Conservation (phyloP, 768 basidiomycete species). For the Multifurca ochricompacta region DNA sequence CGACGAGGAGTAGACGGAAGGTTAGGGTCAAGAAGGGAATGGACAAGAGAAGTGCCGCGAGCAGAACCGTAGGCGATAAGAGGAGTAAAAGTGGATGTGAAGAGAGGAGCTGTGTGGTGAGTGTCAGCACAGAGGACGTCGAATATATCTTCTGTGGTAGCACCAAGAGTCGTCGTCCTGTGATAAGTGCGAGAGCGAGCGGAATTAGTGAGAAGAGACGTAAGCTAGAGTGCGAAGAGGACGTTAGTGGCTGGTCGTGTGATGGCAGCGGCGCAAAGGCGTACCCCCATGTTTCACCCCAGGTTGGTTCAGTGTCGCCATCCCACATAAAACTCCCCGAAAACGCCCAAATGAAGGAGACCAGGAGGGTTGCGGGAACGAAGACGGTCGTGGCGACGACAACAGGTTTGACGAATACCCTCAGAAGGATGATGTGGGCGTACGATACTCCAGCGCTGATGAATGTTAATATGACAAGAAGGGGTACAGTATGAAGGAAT, state of each 20-base stretch:
- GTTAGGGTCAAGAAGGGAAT: slow-evolving; percentile 75
- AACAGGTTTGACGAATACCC: slow-evolving; percentile 77
- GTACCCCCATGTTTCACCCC: slow-evolving; percentile 78
- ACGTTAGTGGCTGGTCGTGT: neutral
- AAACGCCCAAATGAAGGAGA: slow-evolving; percentile 77
- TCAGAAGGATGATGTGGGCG: slow-evolving; percentile 64
- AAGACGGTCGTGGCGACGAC: slow-evolving; percentile 72
- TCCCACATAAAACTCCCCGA: slow-evolving; percentile 68
- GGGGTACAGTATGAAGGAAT: slow-evolving; percentile 67
- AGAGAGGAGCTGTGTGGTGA: slow-evolving; percentile 64
- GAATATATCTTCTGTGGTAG: slow-evolving; percentile 66
- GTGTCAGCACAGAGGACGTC: slow-evolving; percentile 46
- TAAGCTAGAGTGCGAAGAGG: slow-evolving; percentile 40
- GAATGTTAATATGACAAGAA: slow-evolving; percentile 65
- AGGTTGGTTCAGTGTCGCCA: slow-evolving; percentile 49
- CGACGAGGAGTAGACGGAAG: slow-evolving; percentile 69
- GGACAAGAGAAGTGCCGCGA: slow-evolving; percentile 55
- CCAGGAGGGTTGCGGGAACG: slow-evolving; percentile 63
- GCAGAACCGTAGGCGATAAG: slow-evolving; percentile 65
- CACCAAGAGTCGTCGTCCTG: slow-evolving; percentile 61
- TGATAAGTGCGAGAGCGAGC: slow-evolving; percentile 57
- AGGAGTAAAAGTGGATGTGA: slow-evolving; percentile 67
- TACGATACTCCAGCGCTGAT: slow-evolving; percentile 67
- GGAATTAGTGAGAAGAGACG: slow-evolving; percentile 75
- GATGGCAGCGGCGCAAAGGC: slow-evolving; percentile 24